Evolutionary conservation across 192 early-diverging fungal genomes (phyloP).

Genomic region (Phlyctochytrium bullatum): DNA sequence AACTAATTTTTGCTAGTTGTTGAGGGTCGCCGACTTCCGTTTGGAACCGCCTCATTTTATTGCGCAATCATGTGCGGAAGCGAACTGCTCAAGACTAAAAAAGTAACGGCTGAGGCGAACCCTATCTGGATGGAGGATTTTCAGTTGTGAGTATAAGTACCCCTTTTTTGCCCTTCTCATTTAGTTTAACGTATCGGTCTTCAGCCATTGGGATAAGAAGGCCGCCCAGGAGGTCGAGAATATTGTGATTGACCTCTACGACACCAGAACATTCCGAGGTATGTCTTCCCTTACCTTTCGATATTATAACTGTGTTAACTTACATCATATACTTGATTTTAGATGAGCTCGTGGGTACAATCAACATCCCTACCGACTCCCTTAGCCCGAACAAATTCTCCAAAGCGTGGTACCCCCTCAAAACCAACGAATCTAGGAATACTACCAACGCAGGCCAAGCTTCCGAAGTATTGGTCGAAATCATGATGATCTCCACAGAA

Average conservation of each 20-base stretch:
- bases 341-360: slow-evolving; percentile 36
- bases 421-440: slow-evolving; percentile 38
- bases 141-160: slow-evolving; percentile 25
- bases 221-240: background rate
- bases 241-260: slow-evolving; percentile 31
- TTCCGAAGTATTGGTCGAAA: too few relatives aligned
- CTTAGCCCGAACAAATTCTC: slow-evolving; percentile 26
- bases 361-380: slow-evolving; percentile 21
- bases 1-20: too few relatives aligned
- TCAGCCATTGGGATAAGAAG: slow-evolving; percentile 1
- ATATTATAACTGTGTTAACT: background rate
- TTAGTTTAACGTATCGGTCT: background rate
- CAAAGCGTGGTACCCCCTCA: slow-evolving; percentile 28
- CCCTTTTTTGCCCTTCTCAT: background rate
- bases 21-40: too few relatives aligned
- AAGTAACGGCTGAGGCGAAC: too few relatives aligned
- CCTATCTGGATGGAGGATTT: slow-evolving; percentile 43
- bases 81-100: too few relatives aligned
- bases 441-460: too few relatives aligned
- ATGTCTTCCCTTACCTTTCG: background rate
- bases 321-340: background rate
- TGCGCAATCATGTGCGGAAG: too few relatives aligned
- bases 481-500: too few relatives aligned
- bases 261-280: slow-evolving; percentile 17
- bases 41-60: too few relatives aligned